Evolutionary conservation across 2,329 filamentous ascomycete species (phyloP).

Genomic region (Penicillium glabrum): DNA sequence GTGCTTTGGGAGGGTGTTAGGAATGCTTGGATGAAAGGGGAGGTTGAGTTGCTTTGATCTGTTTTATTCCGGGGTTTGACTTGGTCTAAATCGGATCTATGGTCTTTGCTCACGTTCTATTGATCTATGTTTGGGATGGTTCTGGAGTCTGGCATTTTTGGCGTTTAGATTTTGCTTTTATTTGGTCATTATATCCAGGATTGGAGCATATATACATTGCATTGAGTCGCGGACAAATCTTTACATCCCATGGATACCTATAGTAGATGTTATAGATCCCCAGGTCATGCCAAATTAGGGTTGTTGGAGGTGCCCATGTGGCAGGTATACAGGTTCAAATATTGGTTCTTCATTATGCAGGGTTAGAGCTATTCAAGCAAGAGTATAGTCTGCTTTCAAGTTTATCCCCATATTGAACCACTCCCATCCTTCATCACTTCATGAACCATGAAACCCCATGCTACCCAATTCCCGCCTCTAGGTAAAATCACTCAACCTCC

Average conservation of each 20-base stretch:
- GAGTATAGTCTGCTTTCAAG: neutral
- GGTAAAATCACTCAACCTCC: neutral
- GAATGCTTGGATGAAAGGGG: conserved; percentile 43
- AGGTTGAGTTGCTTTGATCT: conserved; percentile 43
- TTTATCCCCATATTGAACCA: neutral
- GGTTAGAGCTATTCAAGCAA: neutral
- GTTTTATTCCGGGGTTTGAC: neutral
- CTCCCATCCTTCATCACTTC: neutral
- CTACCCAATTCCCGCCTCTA: neutral
- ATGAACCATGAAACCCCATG: neutral
- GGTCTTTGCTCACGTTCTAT: neutral
- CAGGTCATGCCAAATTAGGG: neutral
- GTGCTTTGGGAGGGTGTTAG: conserved; percentile 75
- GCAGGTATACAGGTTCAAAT: no score
- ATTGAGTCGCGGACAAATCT: no score
- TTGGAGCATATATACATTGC: neutral
- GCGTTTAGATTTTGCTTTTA: neutral
- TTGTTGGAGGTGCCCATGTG: no score
- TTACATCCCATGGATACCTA: neutral
- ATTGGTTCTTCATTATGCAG: no score
- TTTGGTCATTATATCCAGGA: neutral
- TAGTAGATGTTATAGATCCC: neutral
- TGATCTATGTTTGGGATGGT: no score
- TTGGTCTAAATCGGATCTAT: no score
- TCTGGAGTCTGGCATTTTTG: neutral